Conservation (phyloP, 352 stramenopile species). For the Phytophthora syringae region DNA sequence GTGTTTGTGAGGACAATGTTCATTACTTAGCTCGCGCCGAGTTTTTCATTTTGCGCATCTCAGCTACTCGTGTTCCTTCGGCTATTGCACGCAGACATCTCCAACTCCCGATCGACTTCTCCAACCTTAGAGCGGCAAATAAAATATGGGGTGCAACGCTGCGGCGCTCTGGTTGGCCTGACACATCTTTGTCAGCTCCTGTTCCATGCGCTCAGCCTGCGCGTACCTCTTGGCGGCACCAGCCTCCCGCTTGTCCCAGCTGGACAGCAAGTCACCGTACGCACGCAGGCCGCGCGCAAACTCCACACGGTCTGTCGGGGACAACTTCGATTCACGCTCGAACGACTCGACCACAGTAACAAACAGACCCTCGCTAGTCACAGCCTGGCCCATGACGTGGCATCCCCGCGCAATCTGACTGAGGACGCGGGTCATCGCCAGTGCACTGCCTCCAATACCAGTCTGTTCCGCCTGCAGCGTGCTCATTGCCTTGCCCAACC, state of each 20-base stretch:
- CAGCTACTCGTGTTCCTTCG: slow-evolving; percentile 15
- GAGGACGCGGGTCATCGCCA: slow-evolving; percentile 71
- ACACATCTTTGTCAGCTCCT: slow-evolving; percentile 41
- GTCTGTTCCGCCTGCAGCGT: slow-evolving; percentile 62
- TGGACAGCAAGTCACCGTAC: slow-evolving; percentile 59
- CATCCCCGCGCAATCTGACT: slow-evolving; percentile 72
- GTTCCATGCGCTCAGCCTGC: slow-evolving; percentile 47
- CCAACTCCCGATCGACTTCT: slow-evolving; percentile 11
- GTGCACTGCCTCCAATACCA: slow-evolving; percentile 49
- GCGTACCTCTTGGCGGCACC: slow-evolving; percentile 48
- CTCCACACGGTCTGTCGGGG: slow-evolving; percentile 64
- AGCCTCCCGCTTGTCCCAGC: slow-evolving; percentile 65
- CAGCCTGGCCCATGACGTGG: slow-evolving; percentile 66
- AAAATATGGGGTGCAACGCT: slow-evolving; percentile 58
- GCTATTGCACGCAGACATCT: slow-evolving; percentile 4
- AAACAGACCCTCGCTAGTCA: slow-evolving; percentile 77
- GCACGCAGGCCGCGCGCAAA: slow-evolving; percentile 67
- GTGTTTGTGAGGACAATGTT: background rate
- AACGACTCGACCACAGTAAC: slow-evolving; percentile 74
- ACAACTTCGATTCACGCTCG: slow-evolving; percentile 63
- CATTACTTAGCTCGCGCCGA: slow-evolving; percentile 10
- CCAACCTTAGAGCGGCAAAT: slow-evolving; percentile 50
- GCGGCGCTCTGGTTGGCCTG: slow-evolving; percentile 32
- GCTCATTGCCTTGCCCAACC: slow-evolving; percentile 68
- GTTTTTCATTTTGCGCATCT: slow-evolving; percentile 12